Base-by-base conservation (phyloP, 495 filamentous ascomycete species). In the Cairneyella variabilis region DNA sequence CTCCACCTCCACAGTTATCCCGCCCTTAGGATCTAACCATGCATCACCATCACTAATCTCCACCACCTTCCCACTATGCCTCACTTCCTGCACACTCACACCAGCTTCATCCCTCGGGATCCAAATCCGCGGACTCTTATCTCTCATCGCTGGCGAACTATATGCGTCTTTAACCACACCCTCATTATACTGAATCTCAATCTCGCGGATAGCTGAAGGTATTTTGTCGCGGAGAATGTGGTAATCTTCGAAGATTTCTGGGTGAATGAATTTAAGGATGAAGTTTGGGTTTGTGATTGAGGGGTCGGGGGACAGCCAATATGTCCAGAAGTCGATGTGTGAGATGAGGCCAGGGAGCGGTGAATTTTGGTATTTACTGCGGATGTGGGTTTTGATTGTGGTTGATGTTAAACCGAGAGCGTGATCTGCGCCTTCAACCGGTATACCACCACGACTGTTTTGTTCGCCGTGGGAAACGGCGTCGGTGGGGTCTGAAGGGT, bases 1-100 rank as follows among this genome's bases (percentile, higher is more conserved):
- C 45, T 82, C 75, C 39, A 76, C 67, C 56, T 89, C 82, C 86
- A 90, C 91, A 28, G 75, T 67, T 57, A 96, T 67, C 54, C 80
- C 82, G 42, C 84, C 84, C 64, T 92, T 87, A 63, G 88, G 86
- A 62, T 89, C 83, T 39, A 96, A 69, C 61, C 75, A 80, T 22
- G 91, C 88, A 21, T 83, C 88, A 62, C 91, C 84, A 66, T 97
- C 90, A 0, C 84, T 89, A 58, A 89, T 9, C 22, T 72, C 68
- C 36, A 88, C 78, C 27, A 86, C 85, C 51, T 76, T 77, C 54
- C 73, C 69, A 25, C 82, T 85, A 63, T 91, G 86, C n/a, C 71
- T 73, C 38, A 91, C 73, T 71, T 96, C 91, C 70, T 91, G 84
- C 67, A 75, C 77, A 42, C 83, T 88, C 23, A 95, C 76, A 41